Conservation (phyloP, 306 rosid species). For the Pyrus bretschneideri region DNA sequence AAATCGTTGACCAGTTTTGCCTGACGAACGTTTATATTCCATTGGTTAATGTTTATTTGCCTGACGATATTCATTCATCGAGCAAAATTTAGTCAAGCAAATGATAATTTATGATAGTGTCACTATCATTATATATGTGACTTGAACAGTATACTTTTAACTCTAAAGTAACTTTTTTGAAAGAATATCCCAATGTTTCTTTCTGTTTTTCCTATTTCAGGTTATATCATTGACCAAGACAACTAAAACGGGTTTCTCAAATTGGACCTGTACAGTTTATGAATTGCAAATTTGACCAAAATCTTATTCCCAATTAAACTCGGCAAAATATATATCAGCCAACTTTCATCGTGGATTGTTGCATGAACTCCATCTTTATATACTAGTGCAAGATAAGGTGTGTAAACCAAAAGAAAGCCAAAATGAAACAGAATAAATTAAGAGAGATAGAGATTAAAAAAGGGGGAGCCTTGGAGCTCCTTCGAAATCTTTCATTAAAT, state of each 20-base stretch:
- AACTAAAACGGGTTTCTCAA: background rate
- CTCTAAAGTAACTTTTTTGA: too few species aligned
- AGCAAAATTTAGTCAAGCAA: too few species aligned
- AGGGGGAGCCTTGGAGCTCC: background rate
- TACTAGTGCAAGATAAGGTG: background rate
- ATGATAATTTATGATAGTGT: too few species aligned
- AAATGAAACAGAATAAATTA: background rate
- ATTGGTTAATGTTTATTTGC: too few species aligned
- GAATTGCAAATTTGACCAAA: background rate
- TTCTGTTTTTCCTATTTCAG: too few species aligned
- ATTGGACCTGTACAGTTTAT: background rate
- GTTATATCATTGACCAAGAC: background rate
- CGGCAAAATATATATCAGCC: background rate
- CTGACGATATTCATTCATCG: too few species aligned
- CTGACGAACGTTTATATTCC: too few species aligned
- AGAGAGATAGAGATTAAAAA: background rate
- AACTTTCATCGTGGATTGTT: background rate
- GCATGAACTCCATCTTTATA: background rate
- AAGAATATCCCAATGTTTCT: too few species aligned
- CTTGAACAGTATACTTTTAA: too few species aligned
- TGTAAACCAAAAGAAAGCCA: background rate
- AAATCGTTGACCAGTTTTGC: too few species aligned
- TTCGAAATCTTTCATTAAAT: background rate
- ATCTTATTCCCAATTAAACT: too few species aligned
- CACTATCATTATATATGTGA: too few species aligned